These are phyloP conservation scores for Phytopythium montanum DNA, from an alignment of 352 stramenopile genomes.

Conservation along the genomic window DNA sequence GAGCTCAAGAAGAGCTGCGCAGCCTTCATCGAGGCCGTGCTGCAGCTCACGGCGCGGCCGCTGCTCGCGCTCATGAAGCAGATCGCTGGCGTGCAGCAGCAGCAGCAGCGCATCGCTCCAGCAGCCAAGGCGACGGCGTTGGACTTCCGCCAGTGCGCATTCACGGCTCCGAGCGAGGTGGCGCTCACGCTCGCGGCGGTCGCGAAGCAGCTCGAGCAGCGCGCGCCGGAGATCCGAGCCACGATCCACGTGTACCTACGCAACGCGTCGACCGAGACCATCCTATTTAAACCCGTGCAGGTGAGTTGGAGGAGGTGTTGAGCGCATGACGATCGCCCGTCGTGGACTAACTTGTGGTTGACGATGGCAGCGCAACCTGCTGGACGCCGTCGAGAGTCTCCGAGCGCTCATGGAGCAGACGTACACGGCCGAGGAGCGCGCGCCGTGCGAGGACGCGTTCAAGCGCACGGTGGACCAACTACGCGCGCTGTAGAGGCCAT, in stretches of 20 bases:
- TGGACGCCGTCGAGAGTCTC: conserved; percentile 62
- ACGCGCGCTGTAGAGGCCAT: conserved; percentile 26
- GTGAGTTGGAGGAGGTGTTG: conserved; percentile 20
- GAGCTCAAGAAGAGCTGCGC: conserved; percentile 83
- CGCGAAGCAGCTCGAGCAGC: conserved; percentile 32
- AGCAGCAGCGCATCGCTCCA: conserved; percentile 14
- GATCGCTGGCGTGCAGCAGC: conserved; percentile 44
- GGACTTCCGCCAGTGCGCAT: conserved; percentile 44
- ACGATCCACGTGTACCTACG: conserved; percentile 74
- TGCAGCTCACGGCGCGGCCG: conserved; percentile 56
- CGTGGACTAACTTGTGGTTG: background rate
- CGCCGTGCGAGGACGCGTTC: conserved; percentile 37
- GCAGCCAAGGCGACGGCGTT: conserved; percentile 18
- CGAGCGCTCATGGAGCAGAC: conserved; percentile 55
- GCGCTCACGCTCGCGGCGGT: conserved; percentile 42
- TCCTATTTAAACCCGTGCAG: conserved; percentile 83
- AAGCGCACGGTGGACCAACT: conserved; percentile 42
- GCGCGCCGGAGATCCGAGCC: conserved; percentile 36
- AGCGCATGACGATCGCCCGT: background rate
- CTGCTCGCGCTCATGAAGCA: conserved; percentile 65
- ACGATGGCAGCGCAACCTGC: conserved; percentile 46
- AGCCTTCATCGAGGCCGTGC: conserved; percentile 68
- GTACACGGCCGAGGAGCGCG: conserved; percentile 45
- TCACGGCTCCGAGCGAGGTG: conserved; percentile 37
- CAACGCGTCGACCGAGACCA: conserved; percentile 77